Base-by-base conservation (phyloP, 495 filamentous ascomycete genomes). In the Tuber magnatum region DNA sequence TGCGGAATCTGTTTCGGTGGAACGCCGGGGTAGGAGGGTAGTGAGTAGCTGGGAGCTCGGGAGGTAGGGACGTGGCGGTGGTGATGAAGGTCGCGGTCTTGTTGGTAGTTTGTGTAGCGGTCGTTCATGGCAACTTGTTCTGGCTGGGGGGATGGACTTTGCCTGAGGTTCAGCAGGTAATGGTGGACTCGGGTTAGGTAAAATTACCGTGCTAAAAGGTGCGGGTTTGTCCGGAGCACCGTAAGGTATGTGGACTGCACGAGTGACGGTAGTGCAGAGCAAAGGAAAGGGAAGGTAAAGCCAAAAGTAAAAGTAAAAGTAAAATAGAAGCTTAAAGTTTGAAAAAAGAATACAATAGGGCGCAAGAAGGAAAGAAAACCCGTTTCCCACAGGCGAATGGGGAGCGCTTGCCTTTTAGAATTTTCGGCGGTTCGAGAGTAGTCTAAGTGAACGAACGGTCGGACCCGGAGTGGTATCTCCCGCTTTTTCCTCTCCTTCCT, bases 1-100 rank as follows among this genome's bases (percentile, higher is more conserved):
- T 77, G 77, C 44, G 78, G 74, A 42, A 77, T 77, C 69, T 81
- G 80, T 70, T 78, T 76, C 39, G 80, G 80, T 51, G 80, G 73
- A 32, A 76, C 56, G 71, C 75, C 65, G 39, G 80, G 77, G 77
- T 81, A 82, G 72, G 61, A 71, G 46, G 80, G 80, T 28, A 79
- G 70, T 39, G 80, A 80, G 75, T 82, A 82, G 71, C 77, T 81
- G 5, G 80, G 80, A 44, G 80, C 74, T 65, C 77, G 73, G 56
- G 56, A 65, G 28, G 56, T 35, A n/a, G 80, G 77, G n/a, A 65
- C 70, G 68, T 80, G 77, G 68, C 76, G 77, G 75, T 77, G 69
- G 61, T 78, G 76, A 71, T 78, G 77, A 71, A 65, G 80, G 73
- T 76, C 74, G 70, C 76, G 78, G 74, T 69, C 40, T n/a, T 32